phyloP scores from a whole-genome alignment of 2,329 filamentous ascomycete species.

The Colletotrichum tabaci region DNA sequence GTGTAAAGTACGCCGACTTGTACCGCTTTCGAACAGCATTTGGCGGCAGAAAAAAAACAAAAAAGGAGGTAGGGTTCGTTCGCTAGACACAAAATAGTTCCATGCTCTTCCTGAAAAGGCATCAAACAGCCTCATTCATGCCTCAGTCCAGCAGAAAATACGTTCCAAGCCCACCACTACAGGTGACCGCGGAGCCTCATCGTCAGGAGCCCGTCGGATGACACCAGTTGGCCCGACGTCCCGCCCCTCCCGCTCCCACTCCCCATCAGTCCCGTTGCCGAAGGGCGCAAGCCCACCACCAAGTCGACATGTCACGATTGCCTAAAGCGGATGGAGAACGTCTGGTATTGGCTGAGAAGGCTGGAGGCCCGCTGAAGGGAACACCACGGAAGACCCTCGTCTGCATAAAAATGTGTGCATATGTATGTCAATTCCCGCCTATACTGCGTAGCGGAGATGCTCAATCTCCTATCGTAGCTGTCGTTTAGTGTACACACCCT shows the following conservation, averaged over 20 bases:
- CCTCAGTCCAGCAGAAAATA: constrained; percentile 29
- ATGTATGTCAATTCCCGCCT: background rate
- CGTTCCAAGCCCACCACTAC: background rate
- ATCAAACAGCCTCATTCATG: background rate
- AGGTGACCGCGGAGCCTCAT: background rate
- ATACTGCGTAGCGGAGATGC: constrained; percentile 1
- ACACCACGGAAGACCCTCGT: background rate
- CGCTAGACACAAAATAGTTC: background rate
- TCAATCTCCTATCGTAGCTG: constrained; percentile 1
- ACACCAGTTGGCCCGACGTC: constrained; percentile 29
- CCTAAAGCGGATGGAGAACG: constrained; percentile 17
- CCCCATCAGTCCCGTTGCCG: constrained; percentile 28
- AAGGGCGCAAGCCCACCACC: constrained; percentile 5
- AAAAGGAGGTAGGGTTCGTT: background rate
- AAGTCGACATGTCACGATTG: constrained; percentile 22
- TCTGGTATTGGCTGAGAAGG: constrained; percentile 21
- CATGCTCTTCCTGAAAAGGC: background rate
- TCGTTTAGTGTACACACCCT: constrained; percentile 20
- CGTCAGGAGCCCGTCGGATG: background rate
- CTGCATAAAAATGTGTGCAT: constrained; percentile 13
- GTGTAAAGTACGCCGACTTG: background rate
- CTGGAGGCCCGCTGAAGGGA: constrained; percentile 4
- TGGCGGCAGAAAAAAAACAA: background rate
- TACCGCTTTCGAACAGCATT: background rate
- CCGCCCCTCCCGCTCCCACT: constrained; percentile 27